Evolutionary conservation across 1,284 basidiomycete species (phyloP), one percentile per base, ranked within the genome.

Genomic region (Agaricales sp.): DNA sequence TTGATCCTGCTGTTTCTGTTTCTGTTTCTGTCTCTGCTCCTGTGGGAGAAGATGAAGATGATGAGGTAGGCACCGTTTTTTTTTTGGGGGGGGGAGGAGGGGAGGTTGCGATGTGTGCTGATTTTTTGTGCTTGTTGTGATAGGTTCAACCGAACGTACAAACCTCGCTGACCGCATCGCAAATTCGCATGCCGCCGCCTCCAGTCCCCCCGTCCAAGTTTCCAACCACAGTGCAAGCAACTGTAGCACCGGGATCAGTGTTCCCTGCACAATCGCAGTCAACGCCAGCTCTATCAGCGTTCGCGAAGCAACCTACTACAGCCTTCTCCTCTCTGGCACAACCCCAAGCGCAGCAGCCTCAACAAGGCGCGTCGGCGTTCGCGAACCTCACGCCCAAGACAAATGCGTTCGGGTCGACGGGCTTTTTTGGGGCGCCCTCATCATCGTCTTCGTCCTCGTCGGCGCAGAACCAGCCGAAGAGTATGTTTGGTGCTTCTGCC

Each of bases 151-250:
- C 6, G 19, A 20, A n/a, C 8, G 18, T 8, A 41, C 6, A 41
- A 20, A n/a, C 6, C 39, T 16, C 8, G 19, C 8, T n/a, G 19
- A n/a, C 6, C 39, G 13, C 39, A 41, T n/a, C 61, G 61, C 48
- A 67, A 62, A 44, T 67, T 68, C 54, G 66, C 60, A 53, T 21
- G 45, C 56, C n/a, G 55, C 55, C 30, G 62, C 39, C 39, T 41
- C 39, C n/a, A 8, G n/a, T 41, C 4, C 39, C 39, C 4, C 19
- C 39, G 8, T 41, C 39, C 26, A 30, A 14, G 14, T 14, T 30
- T 30, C 26, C n/a, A n/a, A n/a, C n/a, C 30, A 35, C 30, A 8
- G n/a, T n/a, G n/a, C 8, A 8, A 8, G 30, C 30, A 35, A 35
- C 30, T n/a, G 30, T n/a, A 35, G n/a, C 30, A n/a, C 30, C 30